A percentile compares a stretch with the other conserved stretches of the same genome.
These are phyloP conservation scores for Taxawa tesnikishii DNA, from an alignment of 2,329 filamentous ascomycete species.

Conservation along the genomic window DNA sequence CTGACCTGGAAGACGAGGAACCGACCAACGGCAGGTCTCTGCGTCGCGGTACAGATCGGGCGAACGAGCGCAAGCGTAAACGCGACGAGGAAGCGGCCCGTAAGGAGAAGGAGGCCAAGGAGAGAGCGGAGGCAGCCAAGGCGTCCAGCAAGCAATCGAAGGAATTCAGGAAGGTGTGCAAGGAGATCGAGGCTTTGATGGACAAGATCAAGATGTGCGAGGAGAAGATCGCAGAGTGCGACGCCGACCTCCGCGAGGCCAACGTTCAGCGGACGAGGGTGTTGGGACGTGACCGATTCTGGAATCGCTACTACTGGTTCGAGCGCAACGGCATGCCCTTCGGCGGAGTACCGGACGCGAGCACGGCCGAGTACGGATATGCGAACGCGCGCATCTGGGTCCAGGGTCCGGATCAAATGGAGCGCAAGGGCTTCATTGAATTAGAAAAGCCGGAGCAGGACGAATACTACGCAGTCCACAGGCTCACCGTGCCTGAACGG, in stretches of 20 bases:
- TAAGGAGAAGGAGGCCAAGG: conserved; percentile 52
- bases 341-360: conserved; percentile 74
- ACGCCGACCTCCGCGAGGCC: conserved; percentile 86
- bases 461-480: conserved; percentile 64
- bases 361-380: conserved; percentile 75
- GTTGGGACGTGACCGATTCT: conserved; percentile 89
- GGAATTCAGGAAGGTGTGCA: conserved; percentile 75
- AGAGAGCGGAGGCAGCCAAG: conserved; percentile 50
- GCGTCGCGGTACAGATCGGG: conserved; percentile 23
- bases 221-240: conserved; percentile 69
- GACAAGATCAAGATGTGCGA: conserved; percentile 70
- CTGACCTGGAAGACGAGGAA: conserved; percentile 51
- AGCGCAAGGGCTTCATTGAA: conserved; percentile 77
- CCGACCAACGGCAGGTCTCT: conserved; percentile 45
- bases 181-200: conserved; percentile 82
- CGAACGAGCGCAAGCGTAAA: conserved; percentile 48
- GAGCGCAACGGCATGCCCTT: conserved; percentile 98
- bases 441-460: conserved; percentile 56
- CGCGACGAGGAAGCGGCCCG: conserved; percentile 49
- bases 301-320: conserved; percentile 99
- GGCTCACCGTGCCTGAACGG: conserved; percentile 73
- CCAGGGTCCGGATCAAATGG: conserved; percentile 83
- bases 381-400: conserved; percentile 95
- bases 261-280: conserved; percentile 84
- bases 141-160: conserved; percentile 52